Evolutionary conservation across 805 yeast genomes (phyloP), one percentile per base, ranked within the genome.

Genomic region (Nakazawaea pomicola): DNA sequence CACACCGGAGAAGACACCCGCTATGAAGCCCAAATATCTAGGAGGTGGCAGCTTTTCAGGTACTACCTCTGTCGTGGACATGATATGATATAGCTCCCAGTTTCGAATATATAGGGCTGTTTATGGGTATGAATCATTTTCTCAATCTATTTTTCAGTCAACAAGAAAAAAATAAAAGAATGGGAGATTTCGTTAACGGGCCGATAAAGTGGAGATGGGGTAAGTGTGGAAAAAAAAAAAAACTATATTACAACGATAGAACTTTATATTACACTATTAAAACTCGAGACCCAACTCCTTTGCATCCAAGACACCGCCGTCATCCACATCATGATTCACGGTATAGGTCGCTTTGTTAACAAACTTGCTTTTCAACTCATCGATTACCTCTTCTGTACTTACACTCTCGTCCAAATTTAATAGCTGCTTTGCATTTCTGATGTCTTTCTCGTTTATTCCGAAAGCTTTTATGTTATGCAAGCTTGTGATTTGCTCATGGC

Each of bases 1-100:
- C 18, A 86, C 76, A 17, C 96, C 97, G 0, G 91, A 81, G 55
- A 84, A 84, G 54, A 84, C 78, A 6, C 96, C 97, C 2, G 96
- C 95, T 17, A 87, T 74, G 55, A 88, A 89, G 16, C 96, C 96
- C 45, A 80, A 72, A 49, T 74, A 76, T 43, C 62, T 60, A 9
- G 81, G 76, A 1, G 79, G 76, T 5, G 61, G 59, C 0, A 54
- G 57, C 27, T 46, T 49, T 16, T 43, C 39, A 12, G 27, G 48
- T 16, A 12, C 10, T 8, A 10, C 10, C 10, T 23, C 25, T 23
- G 7, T 7, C 10, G 7, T 23, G 10, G 25, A 23, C 25, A 23
- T 23, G 25, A 10, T 23, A n/a, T n/a, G n/a, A n/a, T n/a, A n/a
- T n/a, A n/a, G n/a, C n/a, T n/a, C n/a, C n/a, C n/a, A n/a, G n/a